These are phyloP conservation scores for Melanomma pulvis-pyrius DNA, from an alignment of 495 filamentous ascomycete species.

Conservation along the genomic window DNA sequence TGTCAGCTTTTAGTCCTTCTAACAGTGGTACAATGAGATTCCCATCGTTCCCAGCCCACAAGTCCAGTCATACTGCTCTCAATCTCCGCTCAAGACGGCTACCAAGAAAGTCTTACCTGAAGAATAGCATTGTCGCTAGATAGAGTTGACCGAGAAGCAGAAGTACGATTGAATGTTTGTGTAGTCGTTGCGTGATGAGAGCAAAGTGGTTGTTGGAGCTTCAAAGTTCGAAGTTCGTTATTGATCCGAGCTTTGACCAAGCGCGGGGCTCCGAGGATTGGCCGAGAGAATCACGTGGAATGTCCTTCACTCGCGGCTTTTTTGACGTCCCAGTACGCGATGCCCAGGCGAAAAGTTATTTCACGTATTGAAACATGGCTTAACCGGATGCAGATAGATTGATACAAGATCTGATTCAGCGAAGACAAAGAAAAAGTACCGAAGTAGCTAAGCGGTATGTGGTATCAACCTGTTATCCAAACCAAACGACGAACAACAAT, in stretches of 20 bases:
- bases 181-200: constrained; percentile 1
- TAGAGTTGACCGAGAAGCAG: background rate
- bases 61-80: too few relatives aligned
- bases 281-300: constrained; percentile 14
- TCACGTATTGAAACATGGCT: too few relatives aligned
- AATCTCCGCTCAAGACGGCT: too few relatives aligned
- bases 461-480: constrained; percentile 20
- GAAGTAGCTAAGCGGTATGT: constrained; percentile 3
- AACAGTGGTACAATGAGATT: background rate
- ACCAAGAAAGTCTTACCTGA: constrained; percentile 40
- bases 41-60: constrained; percentile 1
- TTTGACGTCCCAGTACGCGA: too few relatives aligned
- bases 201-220: background rate
- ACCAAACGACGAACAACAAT: background rate
- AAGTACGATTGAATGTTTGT: background rate
- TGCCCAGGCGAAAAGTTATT: too few relatives aligned
- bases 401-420: constrained; percentile 15
- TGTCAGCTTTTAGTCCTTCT: background rate
- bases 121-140: constrained; percentile 42
- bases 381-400: background rate
- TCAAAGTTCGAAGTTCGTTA: background rate
- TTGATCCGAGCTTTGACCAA: background rate
- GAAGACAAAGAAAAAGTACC: constrained; percentile 19
- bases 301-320: too few relatives aligned
- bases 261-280: background rate